Base-by-base conservation (phyloP, 2,329 filamentous ascomycete genomes). In the Esteya vermicola region DNA sequence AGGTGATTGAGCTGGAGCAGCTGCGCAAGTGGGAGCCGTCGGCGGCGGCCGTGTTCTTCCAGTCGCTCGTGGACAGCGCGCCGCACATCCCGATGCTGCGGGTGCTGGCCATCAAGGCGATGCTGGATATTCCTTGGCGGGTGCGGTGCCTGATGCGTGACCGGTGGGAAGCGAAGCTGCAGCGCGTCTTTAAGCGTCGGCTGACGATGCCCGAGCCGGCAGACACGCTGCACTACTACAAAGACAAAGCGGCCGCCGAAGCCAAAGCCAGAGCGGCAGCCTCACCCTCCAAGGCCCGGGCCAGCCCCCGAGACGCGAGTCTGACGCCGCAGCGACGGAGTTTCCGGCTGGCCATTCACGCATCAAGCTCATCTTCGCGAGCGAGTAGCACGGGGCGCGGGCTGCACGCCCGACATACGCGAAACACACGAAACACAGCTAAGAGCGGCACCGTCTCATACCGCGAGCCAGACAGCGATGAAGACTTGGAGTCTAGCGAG, bases 101-200 rank as follows among this genome's bases (percentile, higher is more conserved):
- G 9, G 66, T 70, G 33, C 62, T 95, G 10, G 68, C 72, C 2
- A 72, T 95, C 48, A 83, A 80, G 51, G 78, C 81, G 1, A 89
- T 85, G 57, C 65, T 95, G 36, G 76, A 88, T 51, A 72, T 77
- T 34, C 78, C 81, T 10, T 94, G 86, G 84, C 78, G 85, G 45
- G 75, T 85, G 52, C 75, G 89, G 32, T 82, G 82, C 16, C 70
- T 70, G n/a, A 79, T 95, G 51, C 74, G 88, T 30, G 75, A 81
- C 48, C 72, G 75, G 47, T 93, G 86, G 84, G 77, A 77, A 37
- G 65, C 71, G n/a, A 77, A 68, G 46, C 63, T 95, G 38, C 70
- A 76, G 41, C 67, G 64, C 12, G 69, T 85, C 3, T 88, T 85
- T 50, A 66, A 77, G 36, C 65, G 74, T 14, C 48, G 48, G 13